These are phyloP conservation scores for Ophiostoma angusticollis DNA, from an alignment of 2,329 filamentous ascomycete genomes.

Conservation along the genomic window DNA sequence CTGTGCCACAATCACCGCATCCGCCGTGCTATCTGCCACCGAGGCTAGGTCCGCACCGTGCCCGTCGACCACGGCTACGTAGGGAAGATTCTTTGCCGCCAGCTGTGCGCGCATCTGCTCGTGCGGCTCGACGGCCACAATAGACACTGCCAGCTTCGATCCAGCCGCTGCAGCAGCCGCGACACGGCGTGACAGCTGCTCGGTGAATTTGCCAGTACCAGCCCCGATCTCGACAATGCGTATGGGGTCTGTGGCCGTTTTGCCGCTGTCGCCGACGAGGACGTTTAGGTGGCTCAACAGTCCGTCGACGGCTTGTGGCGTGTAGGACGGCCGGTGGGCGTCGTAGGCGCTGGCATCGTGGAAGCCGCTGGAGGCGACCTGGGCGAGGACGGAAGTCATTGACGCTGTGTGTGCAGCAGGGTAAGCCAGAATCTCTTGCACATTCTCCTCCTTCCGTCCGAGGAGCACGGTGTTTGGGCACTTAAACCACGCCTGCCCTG, in stretches of 20 bases:
- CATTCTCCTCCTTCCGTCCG: too few relatives aligned
- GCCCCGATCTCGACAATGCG: conserved; percentile 20
- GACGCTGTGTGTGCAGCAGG: not conserved
- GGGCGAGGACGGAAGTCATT: conserved; percentile 13
- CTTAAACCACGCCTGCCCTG: too few relatives aligned
- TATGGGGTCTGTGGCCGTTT: conserved; percentile 27
- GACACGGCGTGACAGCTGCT: conserved; percentile 37
- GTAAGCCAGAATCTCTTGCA: too few relatives aligned
- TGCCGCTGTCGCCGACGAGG: conserved; percentile 18
- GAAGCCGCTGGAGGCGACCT: conserved; percentile 43
- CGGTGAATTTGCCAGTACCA: conserved; percentile 24
- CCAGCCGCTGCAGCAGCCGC: conserved; percentile 33
- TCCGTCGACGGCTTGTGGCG: conserved; percentile 39
- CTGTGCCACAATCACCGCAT: conserved; percentile 56
- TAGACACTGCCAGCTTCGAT: conserved; percentile 24
- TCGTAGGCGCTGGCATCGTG: conserved; percentile 53
- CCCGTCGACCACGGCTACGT: conserved; percentile 44
- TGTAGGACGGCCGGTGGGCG: conserved; percentile 54
- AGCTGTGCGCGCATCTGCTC: conserved; percentile 51
- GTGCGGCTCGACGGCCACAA: conserved; percentile 48
- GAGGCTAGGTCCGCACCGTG: conserved; percentile 44
- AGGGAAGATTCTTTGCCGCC: conserved; percentile 40
- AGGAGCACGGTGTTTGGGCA: too few relatives aligned
- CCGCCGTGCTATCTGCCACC: conserved; percentile 43
- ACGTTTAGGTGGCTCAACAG: conserved; percentile 46